Conservation (phyloP, 169 alveolate species). For the Theileria orientalis region DNA sequence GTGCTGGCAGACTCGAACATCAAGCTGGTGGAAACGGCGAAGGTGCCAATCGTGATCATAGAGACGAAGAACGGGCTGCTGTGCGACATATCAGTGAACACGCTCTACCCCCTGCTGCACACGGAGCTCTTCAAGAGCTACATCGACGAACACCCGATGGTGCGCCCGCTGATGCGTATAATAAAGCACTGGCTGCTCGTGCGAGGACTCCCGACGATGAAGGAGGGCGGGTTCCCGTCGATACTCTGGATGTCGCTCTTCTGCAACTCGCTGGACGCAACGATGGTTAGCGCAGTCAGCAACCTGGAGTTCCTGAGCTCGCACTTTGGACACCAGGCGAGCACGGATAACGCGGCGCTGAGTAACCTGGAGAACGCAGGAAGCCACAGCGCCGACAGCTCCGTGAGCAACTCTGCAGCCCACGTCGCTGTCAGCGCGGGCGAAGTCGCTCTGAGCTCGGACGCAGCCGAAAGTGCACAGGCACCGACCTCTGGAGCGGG, state of each 20-base stretch:
- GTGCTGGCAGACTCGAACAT: slow-evolving; percentile 62
- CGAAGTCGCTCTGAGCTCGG: too few species aligned
- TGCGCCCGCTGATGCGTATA: slow-evolving; percentile 82
- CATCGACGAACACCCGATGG: slow-evolving; percentile 77
- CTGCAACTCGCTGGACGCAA: slow-evolving; percentile 50
- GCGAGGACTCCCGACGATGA: slow-evolving; percentile 84
- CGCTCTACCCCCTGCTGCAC: slow-evolving; percentile 82
- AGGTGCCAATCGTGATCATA: slow-evolving; percentile 85
- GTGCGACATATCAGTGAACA: slow-evolving; percentile 86
- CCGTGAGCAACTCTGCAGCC: not conserved
- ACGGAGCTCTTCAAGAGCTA: slow-evolving; percentile 78
- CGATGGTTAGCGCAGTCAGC: not conserved
- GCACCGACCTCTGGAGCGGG: not conserved
- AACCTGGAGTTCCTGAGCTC: not conserved
- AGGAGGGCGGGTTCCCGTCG: slow-evolving; percentile 89
- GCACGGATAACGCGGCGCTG: too few species aligned
- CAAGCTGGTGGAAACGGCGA: slow-evolving; percentile 84
- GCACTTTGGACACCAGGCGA: not conserved
- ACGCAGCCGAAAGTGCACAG: not conserved
- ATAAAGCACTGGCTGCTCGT: slow-evolving; percentile 81
- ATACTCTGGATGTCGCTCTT: slow-evolving; percentile 86
- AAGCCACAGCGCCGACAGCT: not conserved
- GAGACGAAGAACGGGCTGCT: slow-evolving; percentile 74
- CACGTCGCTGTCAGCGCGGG: not conserved
- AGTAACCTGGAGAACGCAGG: not conserved